A percentile compares a stretch with the other conserved stretches of the same genome.
Conservation (phyloP, 2,329 filamentous ascomycete genomes). For the Alternaria alternata region DNA sequence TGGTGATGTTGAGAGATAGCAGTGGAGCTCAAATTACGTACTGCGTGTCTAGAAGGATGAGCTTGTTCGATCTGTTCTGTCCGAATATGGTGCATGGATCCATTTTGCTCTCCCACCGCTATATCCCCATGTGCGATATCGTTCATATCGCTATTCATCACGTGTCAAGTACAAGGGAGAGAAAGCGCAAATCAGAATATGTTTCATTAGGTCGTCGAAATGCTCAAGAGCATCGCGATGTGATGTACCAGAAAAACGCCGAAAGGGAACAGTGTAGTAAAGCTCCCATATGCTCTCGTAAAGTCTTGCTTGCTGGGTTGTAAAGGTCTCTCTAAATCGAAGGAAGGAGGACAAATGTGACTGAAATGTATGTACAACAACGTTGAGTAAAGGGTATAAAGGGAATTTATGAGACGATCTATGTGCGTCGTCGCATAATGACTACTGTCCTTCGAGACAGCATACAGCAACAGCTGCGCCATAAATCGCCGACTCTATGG, state of each 20-base stretch:
- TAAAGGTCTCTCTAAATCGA: conserved; percentile 5
- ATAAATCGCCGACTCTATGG: conserved; percentile 76
- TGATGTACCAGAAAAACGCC: not conserved
- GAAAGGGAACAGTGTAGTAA: conserved; percentile 15
- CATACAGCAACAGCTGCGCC: conserved; percentile 74
- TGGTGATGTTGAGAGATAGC: not conserved
- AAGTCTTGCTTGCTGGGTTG: conserved; percentile 1
- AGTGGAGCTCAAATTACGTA: conserved; percentile 1
- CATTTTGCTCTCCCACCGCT: not conserved
- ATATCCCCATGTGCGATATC: not conserved
- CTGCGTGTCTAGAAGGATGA: not conserved
- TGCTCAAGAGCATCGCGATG: not conserved
- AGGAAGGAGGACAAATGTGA: not conserved
- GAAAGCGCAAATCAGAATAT: not conserved
- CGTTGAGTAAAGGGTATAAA: conserved; percentile 18
- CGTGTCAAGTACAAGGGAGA: not conserved
- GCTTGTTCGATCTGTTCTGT: not conserved
- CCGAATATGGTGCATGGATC: not conserved
- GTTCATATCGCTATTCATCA: not conserved
- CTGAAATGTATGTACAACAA: conserved; percentile 18
- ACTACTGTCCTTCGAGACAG: conserved; percentile 45
- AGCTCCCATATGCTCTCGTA: conserved; percentile 21
- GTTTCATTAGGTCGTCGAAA: conserved; percentile 13
- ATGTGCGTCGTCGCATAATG: not conserved
- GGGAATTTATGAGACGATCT: not conserved